Conservation (phyloP, 345 rosid genomes). For the Rhodamnia rubescens region DNA sequence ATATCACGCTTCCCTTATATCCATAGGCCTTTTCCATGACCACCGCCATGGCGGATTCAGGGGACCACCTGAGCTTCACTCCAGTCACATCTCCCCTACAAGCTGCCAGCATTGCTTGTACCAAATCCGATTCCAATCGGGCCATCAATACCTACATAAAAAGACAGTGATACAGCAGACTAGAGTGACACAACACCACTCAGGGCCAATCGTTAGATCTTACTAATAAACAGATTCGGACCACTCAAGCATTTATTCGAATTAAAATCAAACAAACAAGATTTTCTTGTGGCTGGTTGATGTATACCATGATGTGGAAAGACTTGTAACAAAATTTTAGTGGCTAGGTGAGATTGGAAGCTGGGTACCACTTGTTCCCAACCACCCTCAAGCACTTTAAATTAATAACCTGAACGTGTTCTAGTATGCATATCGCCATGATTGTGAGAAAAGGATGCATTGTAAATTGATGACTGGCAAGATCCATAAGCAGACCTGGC, state of each 20-base stretch:
- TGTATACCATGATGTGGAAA: no score
- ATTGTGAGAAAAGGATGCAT: not conserved
- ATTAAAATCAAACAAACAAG: not conserved
- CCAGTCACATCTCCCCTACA: slow-evolving; percentile 59
- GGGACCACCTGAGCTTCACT: slow-evolving; percentile 71
- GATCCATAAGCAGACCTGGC: slow-evolving; percentile 47
- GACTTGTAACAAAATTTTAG: not conserved
- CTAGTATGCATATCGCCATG: not conserved
- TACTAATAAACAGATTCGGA: not conserved
- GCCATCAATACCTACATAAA: slow-evolving; percentile 65
- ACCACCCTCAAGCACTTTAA: not conserved
- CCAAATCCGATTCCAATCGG: slow-evolving; percentile 74
- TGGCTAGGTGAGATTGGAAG: not conserved
- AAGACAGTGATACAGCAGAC: not conserved
- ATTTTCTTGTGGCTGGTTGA: not conserved
- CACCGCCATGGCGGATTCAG: slow-evolving; percentile 82
- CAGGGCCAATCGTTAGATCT: no score
- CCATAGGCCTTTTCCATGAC: slow-evolving; percentile 90
- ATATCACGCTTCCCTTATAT: slow-evolving; percentile 60
- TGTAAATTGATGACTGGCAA: not conserved
- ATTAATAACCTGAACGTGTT: not conserved
- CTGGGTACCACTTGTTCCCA: not conserved
- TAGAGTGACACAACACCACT: no score
- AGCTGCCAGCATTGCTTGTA: slow-evolving; percentile 69
- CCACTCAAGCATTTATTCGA: not conserved